These are phyloP conservation scores for Ogataea hybrid DNA, from an alignment of 1,139 yeast species.

Conservation along the genomic window DNA sequence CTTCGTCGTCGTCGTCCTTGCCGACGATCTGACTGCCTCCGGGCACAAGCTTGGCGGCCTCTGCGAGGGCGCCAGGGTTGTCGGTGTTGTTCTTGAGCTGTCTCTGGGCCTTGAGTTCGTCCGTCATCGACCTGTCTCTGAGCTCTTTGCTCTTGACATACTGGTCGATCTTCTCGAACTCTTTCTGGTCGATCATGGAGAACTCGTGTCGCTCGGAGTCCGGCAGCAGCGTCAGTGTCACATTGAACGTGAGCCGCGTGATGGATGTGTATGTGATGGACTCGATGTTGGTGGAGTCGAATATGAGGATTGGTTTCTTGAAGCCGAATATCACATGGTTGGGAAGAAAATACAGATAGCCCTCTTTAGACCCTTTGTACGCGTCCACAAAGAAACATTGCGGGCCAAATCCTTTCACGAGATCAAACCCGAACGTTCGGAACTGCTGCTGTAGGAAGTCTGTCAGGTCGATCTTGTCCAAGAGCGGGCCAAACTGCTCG, in stretches of 20 bases:
- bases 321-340: slow-evolving; percentile 80
- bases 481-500: slow-evolving; percentile 32
- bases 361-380: slow-evolving; percentile 89
- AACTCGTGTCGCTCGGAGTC: slow-evolving; percentile 54
- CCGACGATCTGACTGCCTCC: slow-evolving; percentile 41
- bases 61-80: slow-evolving; percentile 39
- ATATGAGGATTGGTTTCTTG: slow-evolving; percentile 76
- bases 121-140: slow-evolving; percentile 80
- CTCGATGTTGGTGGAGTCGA: slow-evolving; percentile 56
- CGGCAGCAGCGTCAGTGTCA: slow-evolving; percentile 34
- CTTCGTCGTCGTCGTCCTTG: slow-evolving; percentile 34
- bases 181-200: slow-evolving; percentile 87
- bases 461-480: slow-evolving; percentile 27
- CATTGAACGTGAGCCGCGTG: slow-evolving; percentile 80
- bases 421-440: slow-evolving; percentile 27
- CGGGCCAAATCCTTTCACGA: slow-evolving; percentile 30
- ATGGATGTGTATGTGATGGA: slow-evolving; percentile 81
- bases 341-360: slow-evolving; percentile 66
- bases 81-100: slow-evolving; percentile 39
- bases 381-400: slow-evolving; percentile 61
- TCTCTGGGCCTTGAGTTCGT: slow-evolving; percentile 70
- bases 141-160: slow-evolving; percentile 68
- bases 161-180: slow-evolving; percentile 67
- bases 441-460: slow-evolving; percentile 31
- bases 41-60: slow-evolving; percentile 39